Evolutionary conservation across 805 yeast species (phyloP).

Genomic region (Torulaspora indica): DNA sequence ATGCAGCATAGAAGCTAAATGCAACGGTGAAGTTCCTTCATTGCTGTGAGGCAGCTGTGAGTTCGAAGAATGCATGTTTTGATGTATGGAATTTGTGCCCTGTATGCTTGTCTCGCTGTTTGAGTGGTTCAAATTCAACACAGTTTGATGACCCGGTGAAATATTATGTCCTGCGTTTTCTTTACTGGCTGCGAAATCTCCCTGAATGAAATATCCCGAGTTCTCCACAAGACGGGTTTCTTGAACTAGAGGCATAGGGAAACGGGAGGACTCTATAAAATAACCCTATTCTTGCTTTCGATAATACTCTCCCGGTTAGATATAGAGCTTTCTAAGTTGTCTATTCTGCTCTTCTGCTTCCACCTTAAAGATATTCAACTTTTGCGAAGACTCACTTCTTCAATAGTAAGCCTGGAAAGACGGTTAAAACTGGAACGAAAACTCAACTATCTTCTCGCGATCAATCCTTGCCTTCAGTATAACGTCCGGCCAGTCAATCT

Average conservation of each 20-base stretch:
- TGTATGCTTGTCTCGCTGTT: slow-evolving; percentile 17
- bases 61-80: slow-evolving; percentile 4
- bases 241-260: slow-evolving; percentile 15
- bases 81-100: slow-evolving; percentile 5
- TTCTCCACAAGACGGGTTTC: slow-evolving; percentile 14
- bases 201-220: slow-evolving; percentile 17
- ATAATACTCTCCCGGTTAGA: not conserved
- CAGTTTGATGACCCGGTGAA: slow-evolving; percentile 23
- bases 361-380: no score
- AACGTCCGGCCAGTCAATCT: not conserved
- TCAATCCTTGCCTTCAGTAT: not conserved
- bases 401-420: not conserved
- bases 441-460: not conserved
- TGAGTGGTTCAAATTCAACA: slow-evolving; percentile 14
- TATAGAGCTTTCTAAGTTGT: not conserved
- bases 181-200: slow-evolving; percentile 22
- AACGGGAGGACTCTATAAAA: not conserved
- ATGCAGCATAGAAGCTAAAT: slow-evolving; percentile 31
- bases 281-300: not conserved
- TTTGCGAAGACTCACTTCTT: not conserved
- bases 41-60: slow-evolving; percentile 4
- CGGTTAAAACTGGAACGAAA: not conserved
- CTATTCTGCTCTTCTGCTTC: not conserved
- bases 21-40: slow-evolving; percentile 29
- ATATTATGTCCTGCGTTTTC: slow-evolving; percentile 23